phyloP scores from a whole-genome alignment of 106 monocot species.

The Agapanthus africanus region DNA sequence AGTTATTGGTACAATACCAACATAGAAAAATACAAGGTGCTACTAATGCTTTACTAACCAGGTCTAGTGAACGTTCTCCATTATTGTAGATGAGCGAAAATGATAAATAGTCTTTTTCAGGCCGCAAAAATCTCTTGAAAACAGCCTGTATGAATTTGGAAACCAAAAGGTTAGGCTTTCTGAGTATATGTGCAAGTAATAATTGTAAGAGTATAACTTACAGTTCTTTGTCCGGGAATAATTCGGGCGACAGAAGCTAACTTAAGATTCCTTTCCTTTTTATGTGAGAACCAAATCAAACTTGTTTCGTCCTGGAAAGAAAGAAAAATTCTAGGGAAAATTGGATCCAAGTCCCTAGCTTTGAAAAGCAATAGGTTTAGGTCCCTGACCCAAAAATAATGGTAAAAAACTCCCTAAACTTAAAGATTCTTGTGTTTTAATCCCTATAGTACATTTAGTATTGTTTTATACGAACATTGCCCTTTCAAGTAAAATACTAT shows the following conservation, averaged over 20 bases:
- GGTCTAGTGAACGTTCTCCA: constrained; percentile 52
- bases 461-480: no score
- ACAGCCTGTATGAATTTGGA: constrained; percentile 34
- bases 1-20: background rate
- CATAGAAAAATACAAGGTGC: background rate
- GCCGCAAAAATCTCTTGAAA: constrained; percentile 45
- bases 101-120: constrained; percentile 66
- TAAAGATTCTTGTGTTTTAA: no score
- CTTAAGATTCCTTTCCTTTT: constrained; percentile 34
- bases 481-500: no score
- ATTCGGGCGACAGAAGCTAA: constrained; percentile 31
- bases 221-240: constrained; percentile 52
- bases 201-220: constrained; percentile 12
- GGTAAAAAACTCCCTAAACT: no score
- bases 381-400: no score
- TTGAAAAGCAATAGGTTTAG: no score
- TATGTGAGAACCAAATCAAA: constrained; percentile 39
- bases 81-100: constrained; percentile 55
- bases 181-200: background rate
- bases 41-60: constrained; percentile 23
- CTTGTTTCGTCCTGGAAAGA: constrained; percentile 41
- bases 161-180: background rate
- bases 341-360: no score
- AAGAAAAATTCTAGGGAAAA: no score
- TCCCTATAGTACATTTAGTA: no score